Percentiles rank a stretch among this genome's conserved stretches.
phyloP scores from a whole-genome alignment of 225 moss, liverwort and hornwort genomes.

The Lunularia cruciata region DNA sequence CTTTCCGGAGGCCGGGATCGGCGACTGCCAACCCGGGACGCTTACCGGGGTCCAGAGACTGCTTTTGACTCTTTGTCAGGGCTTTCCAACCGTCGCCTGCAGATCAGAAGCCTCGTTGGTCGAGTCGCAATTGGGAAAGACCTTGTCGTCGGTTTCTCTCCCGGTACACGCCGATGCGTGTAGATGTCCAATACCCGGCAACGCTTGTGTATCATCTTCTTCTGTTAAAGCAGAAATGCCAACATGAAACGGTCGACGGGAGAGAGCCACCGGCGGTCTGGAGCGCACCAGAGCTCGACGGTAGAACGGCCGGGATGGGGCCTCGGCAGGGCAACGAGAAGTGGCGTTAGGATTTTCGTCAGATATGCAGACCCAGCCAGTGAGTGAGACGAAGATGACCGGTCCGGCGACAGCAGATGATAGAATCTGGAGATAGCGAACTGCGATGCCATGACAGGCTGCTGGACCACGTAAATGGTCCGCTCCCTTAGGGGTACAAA shows the following conservation, averaged over 20 bases:
- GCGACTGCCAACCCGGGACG: background rate
- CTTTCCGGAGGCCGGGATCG: slow-evolving; percentile 9
- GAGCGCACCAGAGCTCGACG: slow-evolving; percentile 2
- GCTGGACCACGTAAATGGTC: too few species aligned
- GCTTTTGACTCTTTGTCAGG: slow-evolving; percentile 21
- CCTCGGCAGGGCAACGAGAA: slow-evolving; percentile 19
- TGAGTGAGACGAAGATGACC: too few species aligned
- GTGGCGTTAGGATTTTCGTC: too few species aligned
- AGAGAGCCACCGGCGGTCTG: slow-evolving; percentile 4
- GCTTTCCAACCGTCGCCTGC: slow-evolving; percentile 23
- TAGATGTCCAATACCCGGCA: background rate
- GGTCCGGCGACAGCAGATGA: too few species aligned
- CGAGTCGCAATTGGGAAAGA: background rate
- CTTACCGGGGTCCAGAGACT: slow-evolving; percentile 2
- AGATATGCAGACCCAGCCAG: too few species aligned
- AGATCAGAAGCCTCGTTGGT: background rate
- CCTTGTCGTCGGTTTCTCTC: too few species aligned
- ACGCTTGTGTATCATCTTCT: slow-evolving; percentile 6
- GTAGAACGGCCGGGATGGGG: slow-evolving; percentile 22
- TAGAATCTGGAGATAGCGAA: too few species aligned
- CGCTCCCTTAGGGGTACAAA: too few species aligned
- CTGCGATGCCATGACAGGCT: too few species aligned
- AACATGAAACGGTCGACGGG: slow-evolving; percentile 11
- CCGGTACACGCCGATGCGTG: background rate
- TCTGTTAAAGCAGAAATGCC: background rate